Evolutionary conservation across 2,329 filamentous ascomycete genomes (phyloP).

Genomic region (Pseudocercospora cruenta): DNA sequence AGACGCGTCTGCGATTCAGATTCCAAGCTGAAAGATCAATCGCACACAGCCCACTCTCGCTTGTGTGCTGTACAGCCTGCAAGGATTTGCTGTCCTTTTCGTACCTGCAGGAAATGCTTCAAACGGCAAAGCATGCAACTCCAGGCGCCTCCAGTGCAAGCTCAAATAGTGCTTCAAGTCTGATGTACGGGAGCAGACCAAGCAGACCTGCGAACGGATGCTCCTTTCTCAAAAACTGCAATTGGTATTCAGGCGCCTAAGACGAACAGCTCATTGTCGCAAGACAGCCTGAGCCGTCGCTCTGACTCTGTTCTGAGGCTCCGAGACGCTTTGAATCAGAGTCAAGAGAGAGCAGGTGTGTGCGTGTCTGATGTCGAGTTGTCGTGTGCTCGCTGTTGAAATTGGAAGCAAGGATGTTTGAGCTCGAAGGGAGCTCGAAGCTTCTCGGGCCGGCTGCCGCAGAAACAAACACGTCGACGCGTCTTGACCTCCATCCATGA

Average conservation of each 20-base stretch:
- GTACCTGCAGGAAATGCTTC: too few relatives aligned
- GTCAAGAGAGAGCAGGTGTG: too few relatives aligned
- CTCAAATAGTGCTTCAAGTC: not conserved
- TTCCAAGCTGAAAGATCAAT: not conserved
- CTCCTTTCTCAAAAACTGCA: not conserved
- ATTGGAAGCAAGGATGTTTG: not conserved
- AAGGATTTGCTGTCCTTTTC: not conserved
- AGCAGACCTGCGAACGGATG: not conserved
- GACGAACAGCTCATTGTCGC: not conserved
- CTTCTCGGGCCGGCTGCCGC: not conserved
- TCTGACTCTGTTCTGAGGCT: not conserved
- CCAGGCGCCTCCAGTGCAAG: not conserved
- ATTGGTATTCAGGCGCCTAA: not conserved
- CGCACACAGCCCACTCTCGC: not conserved
- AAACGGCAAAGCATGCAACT: not conserved
- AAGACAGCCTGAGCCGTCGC: not conserved
- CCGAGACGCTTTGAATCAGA: not conserved
- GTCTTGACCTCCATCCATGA: not conserved
- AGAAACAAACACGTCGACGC: conserved; percentile 3
- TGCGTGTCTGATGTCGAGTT: not conserved
- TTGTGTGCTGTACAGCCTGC: not conserved
- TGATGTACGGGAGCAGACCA: not conserved
- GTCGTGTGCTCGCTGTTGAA: not conserved
- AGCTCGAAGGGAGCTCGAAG: not conserved
- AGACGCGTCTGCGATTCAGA: not conserved